phyloP scores from a whole-genome alignment of 768 basidiomycete species.

The Psilocybe tampanensis region DNA sequence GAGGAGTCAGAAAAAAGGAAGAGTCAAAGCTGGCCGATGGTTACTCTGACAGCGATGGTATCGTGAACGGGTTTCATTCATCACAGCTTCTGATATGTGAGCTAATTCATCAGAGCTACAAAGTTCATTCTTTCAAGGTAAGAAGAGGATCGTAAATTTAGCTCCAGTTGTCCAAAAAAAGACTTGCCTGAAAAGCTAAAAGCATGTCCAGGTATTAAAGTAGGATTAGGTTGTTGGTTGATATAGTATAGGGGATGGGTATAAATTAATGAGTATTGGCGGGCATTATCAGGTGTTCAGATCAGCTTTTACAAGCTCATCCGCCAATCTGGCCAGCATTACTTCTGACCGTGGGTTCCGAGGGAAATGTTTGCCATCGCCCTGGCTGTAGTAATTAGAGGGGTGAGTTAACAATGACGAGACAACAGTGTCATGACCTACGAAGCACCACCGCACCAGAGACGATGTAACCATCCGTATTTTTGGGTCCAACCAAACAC shows the following conservation, averaged over 20 bases:
- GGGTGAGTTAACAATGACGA: not conserved
- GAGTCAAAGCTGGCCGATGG: no score
- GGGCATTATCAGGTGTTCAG: constrained; percentile 36
- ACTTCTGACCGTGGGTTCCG: constrained; percentile 70
- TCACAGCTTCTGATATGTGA: no score
- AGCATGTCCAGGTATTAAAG: not conserved
- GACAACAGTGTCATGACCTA: constrained; percentile 35
- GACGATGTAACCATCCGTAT: constrained; percentile 52
- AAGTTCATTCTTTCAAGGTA: not conserved
- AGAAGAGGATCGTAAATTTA: not conserved
- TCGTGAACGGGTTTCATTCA: no score
- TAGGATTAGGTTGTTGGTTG: not conserved
- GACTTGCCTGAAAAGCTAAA: not conserved
- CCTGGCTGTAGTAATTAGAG: constrained; percentile 40
- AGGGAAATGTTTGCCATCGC: constrained; percentile 70
- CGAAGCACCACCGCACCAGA: constrained; percentile 68
- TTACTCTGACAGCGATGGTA: no score
- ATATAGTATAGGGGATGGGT: not conserved
- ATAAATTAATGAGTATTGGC: constrained; percentile 1
- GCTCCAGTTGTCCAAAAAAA: not conserved
- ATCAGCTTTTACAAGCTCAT: constrained; percentile 60
- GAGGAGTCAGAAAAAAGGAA: no score
- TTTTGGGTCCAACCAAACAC: constrained; percentile 61
- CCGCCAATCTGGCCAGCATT: constrained; percentile 65
- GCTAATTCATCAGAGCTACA: not conserved